A percentile compares a stretch with the other conserved stretches of the same genome.
Conservation (phyloP, 2,329 filamentous ascomycete species). For the Chaetomiaceae sp. region DNA sequence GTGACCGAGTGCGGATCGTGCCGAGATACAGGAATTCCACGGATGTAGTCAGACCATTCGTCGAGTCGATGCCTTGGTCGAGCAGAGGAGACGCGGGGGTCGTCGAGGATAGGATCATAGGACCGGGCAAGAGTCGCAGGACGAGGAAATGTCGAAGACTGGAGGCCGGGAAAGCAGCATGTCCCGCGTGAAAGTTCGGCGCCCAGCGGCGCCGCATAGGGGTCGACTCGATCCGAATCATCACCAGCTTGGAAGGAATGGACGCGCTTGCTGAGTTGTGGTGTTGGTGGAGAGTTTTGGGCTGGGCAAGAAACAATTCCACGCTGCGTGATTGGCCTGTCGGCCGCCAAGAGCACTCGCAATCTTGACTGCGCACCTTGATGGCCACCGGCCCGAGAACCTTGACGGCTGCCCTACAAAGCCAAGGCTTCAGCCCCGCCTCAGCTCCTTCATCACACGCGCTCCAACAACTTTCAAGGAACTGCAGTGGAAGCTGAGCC, state of each 20-base stretch:
- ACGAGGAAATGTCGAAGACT: no score
- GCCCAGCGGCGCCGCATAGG: not conserved
- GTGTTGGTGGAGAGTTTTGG: not conserved
- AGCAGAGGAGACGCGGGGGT: no score
- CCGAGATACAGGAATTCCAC: no score
- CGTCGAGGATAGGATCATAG: no score
- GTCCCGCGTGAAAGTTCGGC: no score
- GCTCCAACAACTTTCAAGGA: not conserved
- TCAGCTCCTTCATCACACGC: not conserved
- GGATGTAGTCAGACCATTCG: no score
- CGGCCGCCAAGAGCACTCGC: constrained; percentile 2
- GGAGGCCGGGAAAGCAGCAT: not conserved
- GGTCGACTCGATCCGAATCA: not conserved
- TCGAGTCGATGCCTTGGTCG: no score
- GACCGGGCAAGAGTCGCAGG: no score
- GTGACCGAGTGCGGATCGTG: not conserved
- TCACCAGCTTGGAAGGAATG: not conserved
- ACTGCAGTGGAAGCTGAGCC: not conserved
- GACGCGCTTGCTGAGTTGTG: constrained; percentile 5
- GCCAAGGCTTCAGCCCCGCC: constrained; percentile 2
- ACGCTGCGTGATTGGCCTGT: constrained; percentile 12
- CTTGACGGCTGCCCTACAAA: constrained; percentile 14
- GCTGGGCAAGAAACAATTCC: constrained; percentile 8
- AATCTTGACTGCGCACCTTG: constrained; percentile 21
- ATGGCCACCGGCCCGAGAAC: constrained; percentile 21